Evolutionary conservation across 2,329 filamentous ascomycete genomes (phyloP), one percentile per base, ranked within the genome.

Genomic region (Xylariomycetidae sp.): DNA sequence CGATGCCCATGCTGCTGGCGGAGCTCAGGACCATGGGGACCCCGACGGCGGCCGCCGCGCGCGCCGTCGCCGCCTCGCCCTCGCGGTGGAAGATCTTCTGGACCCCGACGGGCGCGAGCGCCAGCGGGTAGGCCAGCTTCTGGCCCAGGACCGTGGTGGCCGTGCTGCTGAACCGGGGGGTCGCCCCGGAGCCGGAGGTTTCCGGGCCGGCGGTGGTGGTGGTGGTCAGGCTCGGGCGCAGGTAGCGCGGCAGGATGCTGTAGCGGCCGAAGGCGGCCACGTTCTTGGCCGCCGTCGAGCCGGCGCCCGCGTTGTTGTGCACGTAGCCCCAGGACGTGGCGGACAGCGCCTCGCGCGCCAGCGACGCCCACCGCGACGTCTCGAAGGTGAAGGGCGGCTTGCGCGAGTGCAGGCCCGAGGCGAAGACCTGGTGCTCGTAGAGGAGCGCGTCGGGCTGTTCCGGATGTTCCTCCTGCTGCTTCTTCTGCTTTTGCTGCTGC

Each of bases 21-120:
- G 49, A 49, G 32, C 46, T 51, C 42, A 52, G 37, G 23, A 50
- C 48, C 31, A 47, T 52, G 13, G 48, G 48, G 4, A 54, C 44
- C 0, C 25, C 7, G 28, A 41, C 30, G 25, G 38, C 19, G 6
- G 43, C 45, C 3, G 50, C 50, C 1, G 49, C 50, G 2, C 27
- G 25, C 5, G 50, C 50, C 15, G 46, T 34, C 11, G 46, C 50
- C 19, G 36, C 6, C 33, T 53, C 49, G 13, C 49, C 50, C 4
- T 50, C 45, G 6, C 43, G 48, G 16, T 53, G 47, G 36, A 50
- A 46, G 25, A 52, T 52, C 31, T 44, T 42, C 37, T 52, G 46
- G 19, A 53, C 49, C 23, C 50, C 48, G 26, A 53, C 40, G 3
- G 50, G 50, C 11, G 50, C 50, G 29, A 41, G 44, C 8, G 48